Evolutionary conservation across 2,329 filamentous ascomycete genomes (phyloP).

Genomic region (Monosporascus ibericus): DNA sequence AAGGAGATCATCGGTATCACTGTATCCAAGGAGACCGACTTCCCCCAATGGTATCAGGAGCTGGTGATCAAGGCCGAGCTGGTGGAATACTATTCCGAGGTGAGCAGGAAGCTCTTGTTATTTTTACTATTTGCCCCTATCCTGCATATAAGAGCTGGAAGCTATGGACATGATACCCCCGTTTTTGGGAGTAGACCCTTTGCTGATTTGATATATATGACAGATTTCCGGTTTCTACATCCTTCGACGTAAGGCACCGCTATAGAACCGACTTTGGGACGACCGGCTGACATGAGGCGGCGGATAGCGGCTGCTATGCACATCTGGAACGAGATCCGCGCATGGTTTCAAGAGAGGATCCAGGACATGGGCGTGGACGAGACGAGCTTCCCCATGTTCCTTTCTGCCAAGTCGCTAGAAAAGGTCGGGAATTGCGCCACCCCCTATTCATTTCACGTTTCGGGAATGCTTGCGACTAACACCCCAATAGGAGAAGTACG

Average conservation of each 20-base stretch:
- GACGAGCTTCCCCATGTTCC: constrained; percentile 93
- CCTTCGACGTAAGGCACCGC: constrained; percentile 52
- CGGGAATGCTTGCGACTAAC: neutral
- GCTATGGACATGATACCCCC: too few species aligned
- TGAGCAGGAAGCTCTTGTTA: constrained; percentile 4
- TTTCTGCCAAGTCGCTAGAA: constrained; percentile 81
- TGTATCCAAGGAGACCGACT: constrained; percentile 76
- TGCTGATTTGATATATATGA: constrained; percentile 12
- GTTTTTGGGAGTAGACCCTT: neutral
- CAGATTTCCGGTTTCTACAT: constrained; percentile 98
- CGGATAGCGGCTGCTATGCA: constrained; percentile 51
- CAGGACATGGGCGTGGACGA: constrained; percentile 91
- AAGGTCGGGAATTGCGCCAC: constrained; percentile 35
- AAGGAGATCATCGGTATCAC: constrained; percentile 83
- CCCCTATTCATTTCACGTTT: neutral
- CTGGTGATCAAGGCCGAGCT: constrained; percentile 95
- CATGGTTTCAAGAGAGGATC: constrained; percentile 68
- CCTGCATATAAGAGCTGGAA: too few species aligned
- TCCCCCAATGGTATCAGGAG: constrained; percentile 95
- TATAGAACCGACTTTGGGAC: neutral
- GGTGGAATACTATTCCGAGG: constrained; percentile 79
- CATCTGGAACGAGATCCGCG: constrained; percentile 60
- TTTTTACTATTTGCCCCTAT: too few species aligned
- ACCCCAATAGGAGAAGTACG: constrained; percentile 14
- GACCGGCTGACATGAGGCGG: neutral